A percentile compares a stretch with the other conserved stretches of the same genome.
Evolutionary conservation across 1,139 yeast species (phyloP).

Genomic region (Yamadazyma sp.): DNA sequence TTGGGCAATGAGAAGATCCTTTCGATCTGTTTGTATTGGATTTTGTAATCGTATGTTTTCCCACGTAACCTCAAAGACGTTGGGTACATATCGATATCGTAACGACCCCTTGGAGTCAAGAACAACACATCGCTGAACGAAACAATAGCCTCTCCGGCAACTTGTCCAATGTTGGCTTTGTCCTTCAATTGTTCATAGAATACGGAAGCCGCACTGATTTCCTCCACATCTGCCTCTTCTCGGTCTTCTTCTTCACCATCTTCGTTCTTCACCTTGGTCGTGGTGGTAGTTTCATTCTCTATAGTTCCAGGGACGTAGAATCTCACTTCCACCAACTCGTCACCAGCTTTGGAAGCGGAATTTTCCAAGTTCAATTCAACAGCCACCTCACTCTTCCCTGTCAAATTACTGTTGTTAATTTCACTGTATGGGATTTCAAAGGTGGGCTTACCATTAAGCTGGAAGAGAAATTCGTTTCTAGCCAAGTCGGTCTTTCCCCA

Average conservation of each 20-base stretch:
- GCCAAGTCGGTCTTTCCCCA: constrained; percentile 97
- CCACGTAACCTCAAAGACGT: constrained; percentile 90
- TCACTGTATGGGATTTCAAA: constrained; percentile 86
- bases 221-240: constrained; percentile 50
- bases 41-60: constrained; percentile 95
- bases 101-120: constrained; percentile 97
- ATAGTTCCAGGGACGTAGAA: constrained; percentile 87
- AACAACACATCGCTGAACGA: constrained; percentile 89
- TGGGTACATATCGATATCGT: constrained; percentile 92
- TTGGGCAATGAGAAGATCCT: constrained; percentile 89
- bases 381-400: constrained; percentile 92
- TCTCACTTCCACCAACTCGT: constrained; percentile 92
- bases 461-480: constrained; percentile 84
- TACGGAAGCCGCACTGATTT: constrained; percentile 74
- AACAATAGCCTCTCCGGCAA: constrained; percentile 95
- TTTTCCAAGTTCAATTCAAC: constrained; percentile 73
- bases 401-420: constrained; percentile 84
- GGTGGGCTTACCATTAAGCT: constrained; percentile 83
- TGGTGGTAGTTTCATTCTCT: constrained; percentile 44
- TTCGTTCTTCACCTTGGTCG: constrained; percentile 32
- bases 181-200: constrained; percentile 92
- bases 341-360: constrained; percentile 69
- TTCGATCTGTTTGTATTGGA: constrained; percentile 88
- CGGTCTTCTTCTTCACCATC: constrained; percentile 28
- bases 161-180: constrained; percentile 94